Evolutionary conservation across 495 filamentous ascomycete genomes (phyloP).

Genomic region (Xylaria venustula): DNA sequence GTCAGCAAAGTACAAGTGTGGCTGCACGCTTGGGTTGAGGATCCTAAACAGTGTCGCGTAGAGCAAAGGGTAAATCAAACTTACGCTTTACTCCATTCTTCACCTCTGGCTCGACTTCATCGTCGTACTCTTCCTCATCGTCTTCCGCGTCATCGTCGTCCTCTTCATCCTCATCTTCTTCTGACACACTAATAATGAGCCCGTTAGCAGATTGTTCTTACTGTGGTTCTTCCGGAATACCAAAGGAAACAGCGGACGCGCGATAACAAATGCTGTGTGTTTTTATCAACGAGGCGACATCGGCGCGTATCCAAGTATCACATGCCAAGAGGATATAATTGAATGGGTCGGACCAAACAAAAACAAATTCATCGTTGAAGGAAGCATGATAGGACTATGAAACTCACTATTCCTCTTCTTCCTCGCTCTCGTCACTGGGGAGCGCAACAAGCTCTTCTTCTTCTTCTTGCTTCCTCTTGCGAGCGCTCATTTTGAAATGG

Average conservation of each 20-base stretch:
- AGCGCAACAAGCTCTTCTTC: slow-evolving; percentile 55
- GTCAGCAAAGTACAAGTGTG: neutral
- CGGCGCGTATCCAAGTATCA: slow-evolving; percentile 22
- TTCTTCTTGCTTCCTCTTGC: slow-evolving; percentile 49
- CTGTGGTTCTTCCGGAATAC: neutral
- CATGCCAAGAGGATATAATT: slow-evolving; percentile 11
- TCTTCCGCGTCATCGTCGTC: slow-evolving; percentile 42
- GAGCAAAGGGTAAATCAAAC: neutral
- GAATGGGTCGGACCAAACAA: neutral
- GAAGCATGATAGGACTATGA: slow-evolving; percentile 13
- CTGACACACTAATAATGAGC: slow-evolving; percentile 21
- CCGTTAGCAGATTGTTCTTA: neutral
- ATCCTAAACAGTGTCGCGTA: too few species aligned
- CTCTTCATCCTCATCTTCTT: slow-evolving; percentile 37
- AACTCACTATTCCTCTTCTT: slow-evolving; percentile 55
- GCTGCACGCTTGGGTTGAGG: too few species aligned
- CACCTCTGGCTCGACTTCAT: slow-evolving; percentile 26
- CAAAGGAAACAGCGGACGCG: neutral
- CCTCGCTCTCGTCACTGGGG: slow-evolving; percentile 44
- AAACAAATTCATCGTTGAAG: neutral
- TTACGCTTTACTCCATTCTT: slow-evolving; percentile 33
- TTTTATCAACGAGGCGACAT: neutral
- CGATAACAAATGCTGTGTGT: neutral
- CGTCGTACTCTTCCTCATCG: slow-evolving; percentile 35
- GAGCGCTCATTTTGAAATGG: slow-evolving; percentile 41